A percentile compares a stretch with the other conserved stretches of the same genome.
Conservation (phyloP, 1,284 basidiomycete species). For the Sporisorium sorghi region DNA sequence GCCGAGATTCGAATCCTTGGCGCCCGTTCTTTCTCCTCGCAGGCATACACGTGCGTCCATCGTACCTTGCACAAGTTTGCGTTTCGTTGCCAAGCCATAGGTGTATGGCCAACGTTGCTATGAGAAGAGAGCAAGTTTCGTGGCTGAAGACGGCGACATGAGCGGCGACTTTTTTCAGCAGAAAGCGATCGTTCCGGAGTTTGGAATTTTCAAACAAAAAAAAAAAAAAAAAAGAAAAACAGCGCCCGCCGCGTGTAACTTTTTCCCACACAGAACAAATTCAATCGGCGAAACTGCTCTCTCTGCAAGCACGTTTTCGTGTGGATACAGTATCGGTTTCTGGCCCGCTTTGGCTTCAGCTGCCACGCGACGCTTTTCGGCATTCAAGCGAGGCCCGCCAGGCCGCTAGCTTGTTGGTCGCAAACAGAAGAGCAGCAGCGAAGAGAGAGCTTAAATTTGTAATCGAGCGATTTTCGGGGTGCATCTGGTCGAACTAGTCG, state of each 20-base stretch:
- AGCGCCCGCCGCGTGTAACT: not conserved
- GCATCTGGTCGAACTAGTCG: conserved; percentile 10
- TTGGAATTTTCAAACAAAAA: conserved; percentile 1
- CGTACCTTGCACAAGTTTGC: too few species aligned
- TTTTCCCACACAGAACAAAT: not conserved
- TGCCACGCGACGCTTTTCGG: not conserved
- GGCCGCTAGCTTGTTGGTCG: too few species aligned
- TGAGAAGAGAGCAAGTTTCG: not conserved
- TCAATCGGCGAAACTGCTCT: not conserved
- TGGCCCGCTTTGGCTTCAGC: not conserved
- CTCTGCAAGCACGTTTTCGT: too few species aligned
- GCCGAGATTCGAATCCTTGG: conserved; percentile 3
- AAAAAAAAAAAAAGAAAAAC: not conserved
- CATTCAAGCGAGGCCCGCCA: not conserved
- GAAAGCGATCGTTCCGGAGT: conserved; percentile 1
- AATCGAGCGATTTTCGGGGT: conserved; percentile 28
- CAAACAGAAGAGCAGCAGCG: too few species aligned
- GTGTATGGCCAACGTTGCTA: too few species aligned
- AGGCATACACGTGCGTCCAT: not conserved
- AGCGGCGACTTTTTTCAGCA: not conserved
- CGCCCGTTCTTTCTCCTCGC: too few species aligned
- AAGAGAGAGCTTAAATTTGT: conserved; percentile 32
- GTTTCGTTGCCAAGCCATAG: too few species aligned
- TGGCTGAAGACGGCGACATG: conserved; percentile 10
- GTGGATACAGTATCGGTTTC: too few species aligned